Evolutionary conservation across 2,329 filamentous ascomycete genomes (phyloP), one percentile per base, ranked within the genome.

Genomic region (Tolypocladium sp.): DNA sequence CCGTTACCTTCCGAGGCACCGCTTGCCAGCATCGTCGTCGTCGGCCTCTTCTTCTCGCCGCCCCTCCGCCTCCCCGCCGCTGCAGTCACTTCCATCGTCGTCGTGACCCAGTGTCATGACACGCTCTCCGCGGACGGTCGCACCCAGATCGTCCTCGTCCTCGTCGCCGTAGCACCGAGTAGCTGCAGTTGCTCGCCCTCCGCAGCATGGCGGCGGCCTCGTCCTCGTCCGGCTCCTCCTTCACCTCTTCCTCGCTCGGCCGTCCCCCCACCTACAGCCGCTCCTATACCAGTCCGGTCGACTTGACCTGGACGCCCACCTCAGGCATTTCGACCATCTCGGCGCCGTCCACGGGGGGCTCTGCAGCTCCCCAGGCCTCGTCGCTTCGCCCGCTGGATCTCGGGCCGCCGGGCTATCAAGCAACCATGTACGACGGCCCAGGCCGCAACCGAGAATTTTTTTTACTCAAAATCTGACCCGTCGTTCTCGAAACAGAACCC

Each of bases 351-450:
- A 73, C 68, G 54, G 69, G 69, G 60, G 66, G 63, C 58, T 71
- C 71, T 54, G 64, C 60, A 59, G 63, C 69, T 58, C 71, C 71
- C 61, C 70, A 74, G 64, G 27, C 27, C 10, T 71, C 73, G 60
- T 69, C 76, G 62, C 70, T 79, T 58, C 70, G 71, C 58, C 75
- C 78, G 41, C 73, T 81, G 49, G 79, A 82, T 64, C 73, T 82
- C 53, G 79, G 79, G 4, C 79, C 79, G 57, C 79, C 79, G 40
- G 79, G 79, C 57, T 82, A 79, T 63, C 76, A 80, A 72, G 79
- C 79, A 67, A 81, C 79, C 66, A 81, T 82, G 79, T 82, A 76
- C 60, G 66, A 64, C 38, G 9, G 5, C 20, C 55, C 30, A 15
- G 20, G 17, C 6, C 33, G 27, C 33, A n/a, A 38, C 4, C 51